phyloP scores from a whole-genome alignment of 495 filamentous ascomycete genomes.

The Aspergillus incahuasiensis region DNA sequence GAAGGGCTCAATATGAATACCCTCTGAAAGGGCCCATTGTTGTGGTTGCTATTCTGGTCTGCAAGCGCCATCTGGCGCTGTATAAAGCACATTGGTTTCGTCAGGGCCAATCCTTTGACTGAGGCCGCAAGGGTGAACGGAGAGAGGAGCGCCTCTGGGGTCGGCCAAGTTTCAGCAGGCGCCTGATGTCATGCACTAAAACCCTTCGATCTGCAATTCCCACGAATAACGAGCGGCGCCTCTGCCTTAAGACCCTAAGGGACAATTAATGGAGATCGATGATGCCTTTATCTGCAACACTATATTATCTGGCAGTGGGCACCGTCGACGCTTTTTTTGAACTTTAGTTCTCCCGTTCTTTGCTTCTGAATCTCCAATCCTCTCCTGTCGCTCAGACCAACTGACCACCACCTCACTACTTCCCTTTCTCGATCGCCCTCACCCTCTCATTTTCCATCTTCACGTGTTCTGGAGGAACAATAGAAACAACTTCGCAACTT shows the following conservation, averaged over 20 bases:
- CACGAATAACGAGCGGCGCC: constrained; percentile 11
- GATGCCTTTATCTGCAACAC: constrained; percentile 18
- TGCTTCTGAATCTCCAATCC: constrained; percentile 3
- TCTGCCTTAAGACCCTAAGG: background rate
- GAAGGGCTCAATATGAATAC: background rate
- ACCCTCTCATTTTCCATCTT: too few species aligned
- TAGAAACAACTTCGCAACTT: background rate
- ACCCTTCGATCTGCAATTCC: constrained; percentile 24
- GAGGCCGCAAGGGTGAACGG: background rate
- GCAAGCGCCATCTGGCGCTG: constrained; percentile 5
- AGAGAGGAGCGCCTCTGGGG: constrained; percentile 1
- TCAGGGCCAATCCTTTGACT: constrained; percentile 3
- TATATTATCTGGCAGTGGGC: constrained; percentile 4
- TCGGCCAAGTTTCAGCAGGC: constrained; percentile 33
- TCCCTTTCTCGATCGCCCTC: constrained; percentile 3
- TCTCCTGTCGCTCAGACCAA: background rate
- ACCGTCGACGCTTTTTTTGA: background rate
- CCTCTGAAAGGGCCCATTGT: background rate
- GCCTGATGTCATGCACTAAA: constrained; percentile 40
- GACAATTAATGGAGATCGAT: constrained; percentile 14
- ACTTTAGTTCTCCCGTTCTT: constrained; percentile 6
- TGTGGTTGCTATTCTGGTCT: constrained; percentile 4
- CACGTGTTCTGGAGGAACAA: background rate
- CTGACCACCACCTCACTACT: background rate
- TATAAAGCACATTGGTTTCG: background rate